Conservation (phyloP, 1,284 basidiomycete genomes). For the Puccinia triticina region DNA sequence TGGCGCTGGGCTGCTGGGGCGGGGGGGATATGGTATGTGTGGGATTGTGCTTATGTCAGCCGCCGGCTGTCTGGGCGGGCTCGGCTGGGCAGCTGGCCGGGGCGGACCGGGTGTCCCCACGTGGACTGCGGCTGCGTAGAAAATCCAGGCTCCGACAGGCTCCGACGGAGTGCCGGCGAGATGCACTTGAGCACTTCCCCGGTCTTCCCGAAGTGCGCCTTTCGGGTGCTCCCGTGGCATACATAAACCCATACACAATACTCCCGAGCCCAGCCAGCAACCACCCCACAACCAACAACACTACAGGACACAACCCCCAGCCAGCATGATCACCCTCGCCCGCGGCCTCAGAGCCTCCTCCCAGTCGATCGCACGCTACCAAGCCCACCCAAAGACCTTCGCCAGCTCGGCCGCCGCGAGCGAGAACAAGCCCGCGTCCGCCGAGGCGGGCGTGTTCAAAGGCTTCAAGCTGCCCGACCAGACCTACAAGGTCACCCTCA, state of each 20-base stretch:
- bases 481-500: slow-evolving; percentile 90
- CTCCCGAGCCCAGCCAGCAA: too few relatives aligned
- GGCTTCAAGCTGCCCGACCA: slow-evolving; percentile 35
- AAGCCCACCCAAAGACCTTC: background rate
- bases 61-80: background rate
- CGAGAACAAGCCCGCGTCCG: background rate
- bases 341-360: slow-evolving; percentile 9
- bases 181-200: too few relatives aligned
- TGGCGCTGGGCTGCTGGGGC: too few relatives aligned
- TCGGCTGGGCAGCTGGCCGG: background rate
- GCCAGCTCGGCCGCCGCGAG: background rate
- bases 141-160: too few relatives aligned
- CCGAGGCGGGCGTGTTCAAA: slow-evolving; percentile 1
- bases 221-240: too few relatives aligned
- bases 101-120: slow-evolving; percentile 1
- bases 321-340: background rate
- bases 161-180: too few relatives aligned
- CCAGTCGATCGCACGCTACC: background rate
- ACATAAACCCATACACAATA: too few relatives aligned
- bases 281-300: too few relatives aligned
- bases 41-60: slow-evolving; percentile 5
- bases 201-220: background rate
- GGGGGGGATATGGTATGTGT: too few relatives aligned
- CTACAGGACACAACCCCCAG: background rate
- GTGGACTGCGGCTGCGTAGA: too few relatives aligned